A percentile compares a stretch with the other conserved stretches of the same genome.
Conservation (phyloP, 768 basidiomycete genomes). For the Fomitopsis serialis region DNA sequence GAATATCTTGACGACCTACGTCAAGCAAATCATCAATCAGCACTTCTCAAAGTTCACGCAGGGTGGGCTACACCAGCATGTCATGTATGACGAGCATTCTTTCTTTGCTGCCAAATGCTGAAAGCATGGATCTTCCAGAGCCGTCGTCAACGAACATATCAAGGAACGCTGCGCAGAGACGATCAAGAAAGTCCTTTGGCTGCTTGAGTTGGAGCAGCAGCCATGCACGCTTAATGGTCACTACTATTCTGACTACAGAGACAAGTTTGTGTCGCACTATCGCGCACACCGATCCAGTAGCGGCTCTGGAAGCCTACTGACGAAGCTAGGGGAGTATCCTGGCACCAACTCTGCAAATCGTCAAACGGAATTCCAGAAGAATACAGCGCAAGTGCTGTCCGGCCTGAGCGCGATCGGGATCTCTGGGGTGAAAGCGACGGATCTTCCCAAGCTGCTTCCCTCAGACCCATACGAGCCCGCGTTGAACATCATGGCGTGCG, state of each 20-base stretch:
- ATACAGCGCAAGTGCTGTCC: constrained; percentile 30
- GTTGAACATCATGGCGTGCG: constrained; percentile 63
- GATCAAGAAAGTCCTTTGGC: constrained; percentile 39
- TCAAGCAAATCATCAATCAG: constrained; percentile 35
- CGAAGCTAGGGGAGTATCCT: neutral
- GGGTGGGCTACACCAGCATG: constrained; percentile 44
- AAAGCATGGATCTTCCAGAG: constrained; percentile 27
- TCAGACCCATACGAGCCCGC: constrained; percentile 50
- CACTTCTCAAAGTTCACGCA: constrained; percentile 52
- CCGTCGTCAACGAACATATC: constrained; percentile 46
- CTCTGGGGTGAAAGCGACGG: constrained; percentile 29
- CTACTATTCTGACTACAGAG: constrained; percentile 40
- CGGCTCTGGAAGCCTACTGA: constrained; percentile 8
- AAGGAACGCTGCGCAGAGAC: constrained; percentile 35
- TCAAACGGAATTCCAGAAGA: constrained; percentile 8
- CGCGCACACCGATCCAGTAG: constrained; percentile 10
- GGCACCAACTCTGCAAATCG: neutral
- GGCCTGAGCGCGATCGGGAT: constrained; percentile 29
- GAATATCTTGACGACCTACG: constrained; percentile 30
- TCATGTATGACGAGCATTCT: constrained; percentile 30
- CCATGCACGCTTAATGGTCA: constrained; percentile 47
- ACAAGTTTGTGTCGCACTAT: constrained; percentile 25
- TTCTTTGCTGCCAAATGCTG: too few relatives aligned
- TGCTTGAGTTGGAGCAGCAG: constrained; percentile 41
- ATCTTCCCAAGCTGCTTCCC: constrained; percentile 46